Conservation (phyloP, 495 filamentous ascomycete genomes). For the Daldinia concentrica region DNA sequence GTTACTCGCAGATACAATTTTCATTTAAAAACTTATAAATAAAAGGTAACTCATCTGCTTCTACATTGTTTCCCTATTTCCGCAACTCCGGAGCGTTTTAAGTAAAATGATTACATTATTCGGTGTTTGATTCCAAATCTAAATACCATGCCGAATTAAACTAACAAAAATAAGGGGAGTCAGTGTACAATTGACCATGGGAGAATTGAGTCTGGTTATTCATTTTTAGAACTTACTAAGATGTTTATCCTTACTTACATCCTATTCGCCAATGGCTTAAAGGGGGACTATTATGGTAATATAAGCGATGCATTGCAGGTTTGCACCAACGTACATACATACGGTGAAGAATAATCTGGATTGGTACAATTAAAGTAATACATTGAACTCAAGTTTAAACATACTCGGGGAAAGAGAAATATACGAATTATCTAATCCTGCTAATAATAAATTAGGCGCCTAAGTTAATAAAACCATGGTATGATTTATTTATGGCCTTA, state of each 20-base stretch:
- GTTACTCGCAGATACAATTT: not conserved
- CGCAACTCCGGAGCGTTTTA: not conserved
- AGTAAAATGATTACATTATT: not conserved
- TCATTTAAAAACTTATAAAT: not conserved
- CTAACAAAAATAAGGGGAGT: not conserved
- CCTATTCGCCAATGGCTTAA: not conserved
- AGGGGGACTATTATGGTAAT: not conserved
- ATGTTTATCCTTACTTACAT: not conserved
- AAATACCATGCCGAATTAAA: not conserved
- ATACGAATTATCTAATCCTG: not conserved
- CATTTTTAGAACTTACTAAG: conserved; percentile 10
- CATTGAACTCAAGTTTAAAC: not conserved
- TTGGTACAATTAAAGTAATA: not conserved
- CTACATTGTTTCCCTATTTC: not conserved
- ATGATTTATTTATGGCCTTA: not conserved
- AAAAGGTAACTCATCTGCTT: not conserved
- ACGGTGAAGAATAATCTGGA: not conserved
- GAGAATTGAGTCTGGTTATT: not conserved
- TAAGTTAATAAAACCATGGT: not conserved
- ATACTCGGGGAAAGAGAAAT: not conserved
- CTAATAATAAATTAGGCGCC: not conserved
- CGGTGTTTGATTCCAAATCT: not conserved
- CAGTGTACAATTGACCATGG: not conserved
- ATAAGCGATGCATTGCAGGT: not conserved
- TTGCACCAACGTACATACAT: conserved; percentile 2